phyloP scores from a whole-genome alignment of 148 eudicot genomes.

The Rhododendron mucronatum region DNA sequence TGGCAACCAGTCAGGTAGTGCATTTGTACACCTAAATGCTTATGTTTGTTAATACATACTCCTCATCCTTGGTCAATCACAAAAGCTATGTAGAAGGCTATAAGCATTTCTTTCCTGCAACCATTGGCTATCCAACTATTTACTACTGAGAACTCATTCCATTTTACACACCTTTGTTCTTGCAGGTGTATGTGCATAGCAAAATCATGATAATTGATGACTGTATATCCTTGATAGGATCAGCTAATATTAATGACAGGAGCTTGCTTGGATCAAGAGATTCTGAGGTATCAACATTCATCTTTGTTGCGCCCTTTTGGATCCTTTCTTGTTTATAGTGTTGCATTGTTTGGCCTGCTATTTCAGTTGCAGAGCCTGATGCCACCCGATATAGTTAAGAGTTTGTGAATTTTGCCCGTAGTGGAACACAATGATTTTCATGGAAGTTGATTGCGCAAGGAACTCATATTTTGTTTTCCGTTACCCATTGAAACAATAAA shows the following conservation, averaged over 20 bases:
- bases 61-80: background rate
- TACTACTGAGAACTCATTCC: background rate
- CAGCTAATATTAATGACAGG: conserved; percentile 95
- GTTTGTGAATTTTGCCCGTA: background rate
- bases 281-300: conserved; percentile 65
- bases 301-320: background rate
- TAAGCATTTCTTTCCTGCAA: background rate
- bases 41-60: background rate
- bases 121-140: background rate
- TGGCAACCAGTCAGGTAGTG: conserved; percentile 86
- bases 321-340: background rate
- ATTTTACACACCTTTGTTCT: conserved; percentile 7
- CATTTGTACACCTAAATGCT: background rate
- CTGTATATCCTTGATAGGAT: conserved; percentile 70
- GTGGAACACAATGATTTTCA: background rate
- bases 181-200: conserved; percentile 95
- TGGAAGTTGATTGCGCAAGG: background rate
- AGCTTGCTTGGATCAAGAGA: conserved; percentile 97
- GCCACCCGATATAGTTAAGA: background rate
- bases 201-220: conserved; percentile 97
- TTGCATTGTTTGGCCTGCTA: background rate
- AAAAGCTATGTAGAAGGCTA: background rate
- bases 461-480: background rate
- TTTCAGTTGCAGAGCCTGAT: background rate
- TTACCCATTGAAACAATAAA: background rate